Conservation (phyloP, 2,329 filamentous ascomycete species). For the Alternaria ethzedia region DNA sequence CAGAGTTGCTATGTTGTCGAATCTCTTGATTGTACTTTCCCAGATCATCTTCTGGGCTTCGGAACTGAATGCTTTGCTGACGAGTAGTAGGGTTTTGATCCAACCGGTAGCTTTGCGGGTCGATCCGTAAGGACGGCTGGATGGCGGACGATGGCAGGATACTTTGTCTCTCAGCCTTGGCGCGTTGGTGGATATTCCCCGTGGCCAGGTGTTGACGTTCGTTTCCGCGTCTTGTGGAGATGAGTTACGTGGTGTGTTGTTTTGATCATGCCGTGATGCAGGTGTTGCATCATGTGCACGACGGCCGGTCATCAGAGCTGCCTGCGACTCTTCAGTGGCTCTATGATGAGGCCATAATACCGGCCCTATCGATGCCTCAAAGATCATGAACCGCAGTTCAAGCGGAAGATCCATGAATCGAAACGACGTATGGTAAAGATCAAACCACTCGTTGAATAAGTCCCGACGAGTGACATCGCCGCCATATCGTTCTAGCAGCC, state of each 20-base stretch:
- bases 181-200: not conserved
- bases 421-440: not conserved
- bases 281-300: not conserved
- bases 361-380: not conserved
- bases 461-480: rapidly evolving
- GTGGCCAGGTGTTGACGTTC: not conserved
- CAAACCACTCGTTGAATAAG: not conserved
- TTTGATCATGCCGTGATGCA: not conserved
- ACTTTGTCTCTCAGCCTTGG: not conserved
- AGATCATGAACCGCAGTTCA: not conserved
- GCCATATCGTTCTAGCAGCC: not conserved
- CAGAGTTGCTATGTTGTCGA: not conserved
- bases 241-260: not conserved
- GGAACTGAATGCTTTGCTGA: not conserved
- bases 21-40: not conserved
- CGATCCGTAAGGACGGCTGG: not conserved
- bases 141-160: not conserved
- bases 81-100: not conserved
- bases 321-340: rapidly evolving
- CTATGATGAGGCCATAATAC: not conserved
- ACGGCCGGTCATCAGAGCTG: not conserved
- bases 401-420: not conserved
- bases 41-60: not conserved
- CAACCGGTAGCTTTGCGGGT: not conserved
- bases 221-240: not conserved